Base-by-base conservation (phyloP, 2,329 filamentous ascomycete species). In the Gnomoniopsis sp. region DNA sequence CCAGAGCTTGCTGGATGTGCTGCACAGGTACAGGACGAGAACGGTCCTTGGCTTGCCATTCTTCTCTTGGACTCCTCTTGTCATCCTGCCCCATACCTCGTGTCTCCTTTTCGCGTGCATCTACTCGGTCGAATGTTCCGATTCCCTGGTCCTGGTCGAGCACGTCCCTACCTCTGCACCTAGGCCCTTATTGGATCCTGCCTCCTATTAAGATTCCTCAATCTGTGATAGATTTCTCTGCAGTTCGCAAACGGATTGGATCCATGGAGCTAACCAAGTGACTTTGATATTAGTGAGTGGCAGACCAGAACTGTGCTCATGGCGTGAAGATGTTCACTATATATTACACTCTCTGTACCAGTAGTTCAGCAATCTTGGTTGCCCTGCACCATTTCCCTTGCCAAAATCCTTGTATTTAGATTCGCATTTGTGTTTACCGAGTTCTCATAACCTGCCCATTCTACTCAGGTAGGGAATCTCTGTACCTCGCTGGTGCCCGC, bases 101-200 rank as follows among this genome's bases (percentile, higher is more conserved):
- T 52, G 47, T 43, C 41, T 54, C 55, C 51, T 34, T 38, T 54
- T 17, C 11, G 33, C 51, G 43, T 61, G 47, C 55, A 54, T 58
- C 52, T 49, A 43, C 38, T 50, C 36, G 48, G 55, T 49, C 21
- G 23, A 61, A 52, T 55, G 23, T 47, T 49, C 55, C 59, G 59
- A 53, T 15, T 49, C 34, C 59, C 48, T 58, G 55, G 52, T 61
- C 55, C 59, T 53, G 48, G 55, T 50, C 26, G 33, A 23, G 48
- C 52, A 54, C 49, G 41, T 49, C 53, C 51, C 47, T 53, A 49
- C 47, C 51, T 49, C 34, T 53, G 30, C 33, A 50, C 30, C 22
- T 15, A 41, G 23, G 30, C 50, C 30, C 57, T 33, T 43, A 23
- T 53, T 53, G 21, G 12, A 22, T 21, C 23, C 19, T 49, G 10